Conservation (phyloP, 495 filamentous ascomycete species). For the Penicillium pulvis region DNA sequence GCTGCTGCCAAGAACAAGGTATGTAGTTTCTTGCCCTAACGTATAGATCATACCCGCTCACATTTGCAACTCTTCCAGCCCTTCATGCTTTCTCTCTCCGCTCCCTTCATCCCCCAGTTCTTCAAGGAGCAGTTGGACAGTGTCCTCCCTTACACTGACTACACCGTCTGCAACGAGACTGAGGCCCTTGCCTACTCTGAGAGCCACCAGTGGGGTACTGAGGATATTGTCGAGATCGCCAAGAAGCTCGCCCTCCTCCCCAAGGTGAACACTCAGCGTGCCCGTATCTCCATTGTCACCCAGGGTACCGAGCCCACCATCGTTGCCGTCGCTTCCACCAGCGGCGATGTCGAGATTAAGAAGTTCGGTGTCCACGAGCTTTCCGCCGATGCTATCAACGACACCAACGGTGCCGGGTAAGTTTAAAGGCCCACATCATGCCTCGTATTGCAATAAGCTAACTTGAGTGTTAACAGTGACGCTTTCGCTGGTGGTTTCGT, state of each 20-base stretch:
- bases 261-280: conserved; percentile 82
- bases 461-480: conserved; percentile 57
- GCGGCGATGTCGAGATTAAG: conserved; percentile 67
- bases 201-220: conserved; percentile 68
- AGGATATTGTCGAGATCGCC: conserved; percentile 85
- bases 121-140: conserved; percentile 94
- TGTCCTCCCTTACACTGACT: conserved; percentile 89
- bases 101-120: conserved; percentile 94
- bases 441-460: conserved; percentile 6
- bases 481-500: conserved; percentile 94
- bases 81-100: conserved; percentile 87
- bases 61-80: conserved; percentile 40
- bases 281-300: conserved; percentile 84
- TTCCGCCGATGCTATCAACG: conserved; percentile 72
- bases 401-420: conserved; percentile 93
- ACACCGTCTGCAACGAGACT: conserved; percentile 94
- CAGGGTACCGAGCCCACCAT: conserved; percentile 91
- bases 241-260: conserved; percentile 81
- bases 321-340: conserved; percentile 63
- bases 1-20: conserved; percentile 86
- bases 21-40: conserved; percentile 6
- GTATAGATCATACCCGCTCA: neutral
- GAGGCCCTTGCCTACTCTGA: conserved; percentile 86
- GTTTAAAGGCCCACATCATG: conserved; percentile 19
- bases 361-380: conserved; percentile 80